These are phyloP conservation scores for Alternaria consortialis DNA, from an alignment of 2,329 filamentous ascomycete species.

Conservation along the genomic window DNA sequence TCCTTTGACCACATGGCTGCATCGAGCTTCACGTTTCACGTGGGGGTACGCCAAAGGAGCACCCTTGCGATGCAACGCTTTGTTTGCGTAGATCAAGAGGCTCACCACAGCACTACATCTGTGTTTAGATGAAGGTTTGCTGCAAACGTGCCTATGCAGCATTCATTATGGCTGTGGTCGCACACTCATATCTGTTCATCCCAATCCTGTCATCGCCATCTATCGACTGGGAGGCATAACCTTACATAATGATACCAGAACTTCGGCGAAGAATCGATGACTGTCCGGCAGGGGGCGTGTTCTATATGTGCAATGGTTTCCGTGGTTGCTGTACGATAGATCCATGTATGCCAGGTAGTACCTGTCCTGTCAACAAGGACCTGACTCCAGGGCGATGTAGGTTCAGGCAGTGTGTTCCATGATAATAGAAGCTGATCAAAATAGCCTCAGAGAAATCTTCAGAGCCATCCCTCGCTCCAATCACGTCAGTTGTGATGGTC, in stretches of 20 bases:
- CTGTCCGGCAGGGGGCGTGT: conserved; percentile 30
- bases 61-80: conserved; percentile 22
- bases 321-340: conserved; percentile 39
- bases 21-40: conserved; percentile 11
- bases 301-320: conserved; percentile 35
- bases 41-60: conserved; percentile 6
- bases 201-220: background rate
- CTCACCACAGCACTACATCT: conserved; percentile 3
- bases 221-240: background rate
- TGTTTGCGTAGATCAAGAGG: conserved; percentile 24
- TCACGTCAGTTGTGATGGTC: background rate
- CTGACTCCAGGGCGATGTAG: conserved; percentile 29
- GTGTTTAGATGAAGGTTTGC: background rate
- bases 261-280: conserved; percentile 13
- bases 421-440: background rate
- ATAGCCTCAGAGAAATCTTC: conserved; percentile 1
- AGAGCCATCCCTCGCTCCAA: too few species aligned
- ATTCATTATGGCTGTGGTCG: background rate
- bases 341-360: conserved; percentile 27
- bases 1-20: conserved; percentile 13
- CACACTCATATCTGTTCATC: background rate
- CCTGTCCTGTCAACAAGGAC: conserved; percentile 34
- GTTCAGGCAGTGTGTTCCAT: conserved; percentile 7
- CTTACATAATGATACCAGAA: conserved; percentile 21
- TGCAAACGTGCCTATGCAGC: conserved; percentile 9